A percentile compares a stretch with the other conserved stretches of the same genome.
phyloP scores from a whole-genome alignment of 257 asterid species.

The Scutellaria barbata region DNA sequence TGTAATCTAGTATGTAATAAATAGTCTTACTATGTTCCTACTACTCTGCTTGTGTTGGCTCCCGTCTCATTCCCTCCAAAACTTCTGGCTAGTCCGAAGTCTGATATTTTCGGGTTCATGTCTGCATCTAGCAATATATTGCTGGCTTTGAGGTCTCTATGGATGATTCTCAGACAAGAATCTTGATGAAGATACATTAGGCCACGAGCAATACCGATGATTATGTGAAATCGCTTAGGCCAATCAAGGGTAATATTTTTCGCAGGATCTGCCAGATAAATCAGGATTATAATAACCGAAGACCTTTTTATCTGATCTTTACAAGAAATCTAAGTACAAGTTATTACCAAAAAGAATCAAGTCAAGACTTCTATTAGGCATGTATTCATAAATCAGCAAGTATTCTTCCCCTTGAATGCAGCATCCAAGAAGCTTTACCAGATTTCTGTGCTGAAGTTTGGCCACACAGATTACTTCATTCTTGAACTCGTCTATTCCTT shows the following conservation, averaged over 20 bases:
- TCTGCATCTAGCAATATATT: too few relatives aligned
- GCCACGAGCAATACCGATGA: constrained; percentile 32
- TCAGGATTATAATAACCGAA: too few relatives aligned
- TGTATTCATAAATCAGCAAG: constrained; percentile 12
- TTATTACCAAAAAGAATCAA: constrained; percentile 30
- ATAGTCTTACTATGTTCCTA: constrained; percentile 26
- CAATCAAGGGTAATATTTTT: not conserved
- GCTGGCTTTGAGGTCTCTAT: too few relatives aligned
- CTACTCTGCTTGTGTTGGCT: constrained; percentile 33
- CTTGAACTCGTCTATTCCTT: too few relatives aligned
- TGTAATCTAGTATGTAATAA: too few relatives aligned
- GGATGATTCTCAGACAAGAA: constrained; percentile 30
- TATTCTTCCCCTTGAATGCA: constrained; percentile 34
- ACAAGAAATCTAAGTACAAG: too few relatives aligned
- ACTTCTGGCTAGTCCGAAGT: too few relatives aligned
- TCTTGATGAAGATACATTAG: constrained; percentile 35
- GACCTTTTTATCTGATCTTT: too few relatives aligned
- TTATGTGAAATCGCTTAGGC: constrained; percentile 28
- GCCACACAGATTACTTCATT: not conserved
- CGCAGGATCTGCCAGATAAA: too few relatives aligned
- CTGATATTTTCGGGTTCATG: too few relatives aligned
- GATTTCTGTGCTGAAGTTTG: constrained; percentile 32
- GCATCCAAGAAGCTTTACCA: constrained; percentile 36
- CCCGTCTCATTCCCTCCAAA: not conserved
- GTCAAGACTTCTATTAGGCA: constrained; percentile 21